Base-by-base conservation (phyloP, 345 rosid genomes). In the Bruguiera parviflora region DNA sequence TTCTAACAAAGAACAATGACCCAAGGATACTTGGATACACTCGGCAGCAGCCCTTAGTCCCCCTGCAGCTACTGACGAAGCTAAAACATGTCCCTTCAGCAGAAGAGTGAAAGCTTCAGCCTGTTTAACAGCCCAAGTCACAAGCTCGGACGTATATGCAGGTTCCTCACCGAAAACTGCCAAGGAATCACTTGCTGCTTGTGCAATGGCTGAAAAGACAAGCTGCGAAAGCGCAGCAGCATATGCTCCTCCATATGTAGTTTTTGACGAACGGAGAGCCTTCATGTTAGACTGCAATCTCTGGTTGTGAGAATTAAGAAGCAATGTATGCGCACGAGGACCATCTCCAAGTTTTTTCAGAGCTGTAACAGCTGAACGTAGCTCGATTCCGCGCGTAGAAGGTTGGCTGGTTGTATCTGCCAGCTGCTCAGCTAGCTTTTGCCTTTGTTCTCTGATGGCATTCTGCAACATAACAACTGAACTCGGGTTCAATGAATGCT, bases 81-180 rank as follows among this genome's bases (percentile, higher is more conserved):
- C 97, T 43, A 94, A 53, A 46, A 86, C 84, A 62, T 88, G 90
- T 68, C 88, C 80, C 80, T 91, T 83, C 4, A 89, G 77, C 53
- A 91, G 79, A 65, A 78, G 72, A 68, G 93, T 89, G 22, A 86
- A 86, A 0, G 71, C 71, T 59, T 89, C 93, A 0, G 88, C 85
- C 81, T 88, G 87, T 75, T 86, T 91, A 57, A 89, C 96, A 33
- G 96, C 92, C 98, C 97, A 94, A 63, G 98, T 88, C 46, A 94
- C 96, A 37, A 94, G 93, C 85, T 94, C 97, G 0, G 97, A 94
- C 9, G 90, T 71, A 69, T 84, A 89, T 9, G 97, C 87, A 19
- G 93, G 87, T 67, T 94, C 97, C 77, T 89, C 89, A 0, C 93
- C 90, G 20, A 88, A 91, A 62, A 87, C 90, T 8, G 92, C 83